Base-by-base conservation (phyloP, 1,284 basidiomycete species). In the Cutaneotrichosporon sp. region DNA sequence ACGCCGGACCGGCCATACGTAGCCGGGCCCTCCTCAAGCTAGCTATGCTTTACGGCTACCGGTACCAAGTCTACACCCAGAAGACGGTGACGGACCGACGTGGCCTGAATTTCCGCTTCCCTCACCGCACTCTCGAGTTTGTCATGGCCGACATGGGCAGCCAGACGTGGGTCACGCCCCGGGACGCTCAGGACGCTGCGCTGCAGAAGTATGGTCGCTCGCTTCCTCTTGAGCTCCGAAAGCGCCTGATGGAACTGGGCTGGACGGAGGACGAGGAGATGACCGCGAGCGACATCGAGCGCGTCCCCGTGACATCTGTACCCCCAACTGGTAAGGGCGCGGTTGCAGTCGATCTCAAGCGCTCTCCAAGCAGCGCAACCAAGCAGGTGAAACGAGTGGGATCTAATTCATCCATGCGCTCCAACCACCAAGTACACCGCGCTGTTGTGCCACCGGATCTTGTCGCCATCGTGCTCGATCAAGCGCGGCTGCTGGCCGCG, bases 401-500 rank as follows among this genome's bases (percentile, higher is more conserved):
- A 25, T 54, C 52, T 16, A 49, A 49, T 31, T 37, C 25, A 17
- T 57, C 44, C 33, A 24, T 7, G 16, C 29, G 16, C 17, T 46
- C 38, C 20, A 34, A n/a, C 31, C 17, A 27, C 22, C 14, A 4
- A n/a, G 31, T 45, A 4, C 56, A 51, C 5, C 49, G 52, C 2
- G 51, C 67, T 0, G 42, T 72, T 4, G 58, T 72, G 17, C 62
- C 68, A 5, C 68, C 68, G 1, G 33, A 61, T 17, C 34, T 71
- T 2, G 27, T 62, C 4, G 37, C 53, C 3, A 35, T 68, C 0
- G 51, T 64, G 29, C 53, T 46, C 17, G 60, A 67, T n/a, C 70
- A 72, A 48, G 64, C 63, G 11, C 41, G 51, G 1, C 17, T 65
- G 4, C 72, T 87, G 51, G 76, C 80, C 2, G 77, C 77, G 39